Base-by-base conservation (phyloP, 192 early-diverging fungal genomes). In the Coemansia reversa region DNA sequence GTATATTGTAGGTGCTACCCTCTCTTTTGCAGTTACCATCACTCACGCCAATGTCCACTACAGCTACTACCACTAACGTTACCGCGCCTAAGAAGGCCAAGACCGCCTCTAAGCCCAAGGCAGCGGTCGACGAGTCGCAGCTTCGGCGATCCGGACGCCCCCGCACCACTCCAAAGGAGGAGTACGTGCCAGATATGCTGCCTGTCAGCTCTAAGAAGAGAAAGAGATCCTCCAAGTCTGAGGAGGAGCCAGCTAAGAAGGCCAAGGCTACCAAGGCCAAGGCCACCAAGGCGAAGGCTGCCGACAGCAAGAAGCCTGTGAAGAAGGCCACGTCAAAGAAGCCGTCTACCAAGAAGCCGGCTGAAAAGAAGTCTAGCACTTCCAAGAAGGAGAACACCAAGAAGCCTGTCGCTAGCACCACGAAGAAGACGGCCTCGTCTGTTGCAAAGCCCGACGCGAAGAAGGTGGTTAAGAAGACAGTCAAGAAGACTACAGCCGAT, bases 91-190 rank as follows among this genome's bases (percentile, higher is more conserved):
- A 74, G 72, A 71, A 74, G 58, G 29, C 60, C 47, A 70, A 76
- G 65, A 60, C 69, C 19, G 64, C 65, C 3, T 19, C 74, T 29
- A 76, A 76, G 67, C 47, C 74, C 61, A 70, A 70, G 68, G 65
- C 55, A 5, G 49, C 33, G 14, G 60, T 42, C 30, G 64, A 63
- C 18, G 62, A 76, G 55, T 45, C 66, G 22, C n/a, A 53, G 25
- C 51, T 66, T 66, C 76, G 76, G 76, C 68, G 67, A 79, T 79
- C 76, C 55, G 57, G 33, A 2, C 76, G 76, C 62, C 55, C 57
- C 33, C 67, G 65, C 63, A 28, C 64, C 51, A 72, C 71, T 12
- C 76, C 76, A 30, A 65, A 66, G 65, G 76, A 79, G 39, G 65
- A 67, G 65, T 79, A 74, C 53, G 55, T 63, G 48, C 76, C 78